A percentile compares a stretch with the other conserved stretches of the same genome.
Evolutionary conservation across 2,329 filamentous ascomycete genomes (phyloP).

Genomic region (Ophioceras dolichostomum): DNA sequence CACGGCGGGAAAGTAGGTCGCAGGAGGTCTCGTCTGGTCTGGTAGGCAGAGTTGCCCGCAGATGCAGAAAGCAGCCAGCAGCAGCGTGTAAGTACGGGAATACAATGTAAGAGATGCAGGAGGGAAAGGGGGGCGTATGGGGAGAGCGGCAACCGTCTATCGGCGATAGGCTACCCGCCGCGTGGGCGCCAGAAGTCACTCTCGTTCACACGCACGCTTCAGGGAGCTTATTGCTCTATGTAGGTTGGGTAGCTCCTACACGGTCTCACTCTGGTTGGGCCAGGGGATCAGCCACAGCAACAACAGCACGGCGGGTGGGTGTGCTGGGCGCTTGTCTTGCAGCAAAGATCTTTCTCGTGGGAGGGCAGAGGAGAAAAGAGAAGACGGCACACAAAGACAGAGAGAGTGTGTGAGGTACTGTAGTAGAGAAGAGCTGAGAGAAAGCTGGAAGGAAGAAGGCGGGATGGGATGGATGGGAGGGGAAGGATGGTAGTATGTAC

Average conservation of each 20-base stretch:
- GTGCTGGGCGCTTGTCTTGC: slow-evolving; percentile 24
- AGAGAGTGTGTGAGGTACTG: not conserved
- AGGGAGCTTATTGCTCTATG: too few relatives aligned
- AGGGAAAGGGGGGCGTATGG: slow-evolving; percentile 14
- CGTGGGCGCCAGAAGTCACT: slow-evolving; percentile 11
- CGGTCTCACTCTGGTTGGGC: too few relatives aligned
- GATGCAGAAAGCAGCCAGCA: too few relatives aligned
- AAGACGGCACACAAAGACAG: slow-evolving; percentile 3
- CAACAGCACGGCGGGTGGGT: slow-evolving; percentile 6
- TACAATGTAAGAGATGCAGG: slow-evolving; percentile 5
- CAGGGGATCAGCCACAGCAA: slow-evolving; percentile 5
- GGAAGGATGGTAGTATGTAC: slow-evolving; percentile 4
- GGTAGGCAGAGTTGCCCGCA: too few relatives aligned
- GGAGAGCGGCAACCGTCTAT: slow-evolving; percentile 17
- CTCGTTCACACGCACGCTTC: too few relatives aligned
- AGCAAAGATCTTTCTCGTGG: slow-evolving; percentile 10
- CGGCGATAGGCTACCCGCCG: slow-evolving; percentile 13
- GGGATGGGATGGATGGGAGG: not conserved
- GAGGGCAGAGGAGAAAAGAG: slow-evolving; percentile 3
- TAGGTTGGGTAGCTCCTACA: too few relatives aligned
- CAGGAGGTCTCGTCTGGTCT: too few relatives aligned
- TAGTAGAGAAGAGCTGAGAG: slow-evolving; percentile 2
- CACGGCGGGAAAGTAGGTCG: too few relatives aligned
- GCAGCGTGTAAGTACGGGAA: too few relatives aligned
- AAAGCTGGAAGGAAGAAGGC: slow-evolving; percentile 5